phyloP scores from a whole-genome alignment of 2,329 filamentous ascomycete genomes.

The Monosporascus sp. region DNA sequence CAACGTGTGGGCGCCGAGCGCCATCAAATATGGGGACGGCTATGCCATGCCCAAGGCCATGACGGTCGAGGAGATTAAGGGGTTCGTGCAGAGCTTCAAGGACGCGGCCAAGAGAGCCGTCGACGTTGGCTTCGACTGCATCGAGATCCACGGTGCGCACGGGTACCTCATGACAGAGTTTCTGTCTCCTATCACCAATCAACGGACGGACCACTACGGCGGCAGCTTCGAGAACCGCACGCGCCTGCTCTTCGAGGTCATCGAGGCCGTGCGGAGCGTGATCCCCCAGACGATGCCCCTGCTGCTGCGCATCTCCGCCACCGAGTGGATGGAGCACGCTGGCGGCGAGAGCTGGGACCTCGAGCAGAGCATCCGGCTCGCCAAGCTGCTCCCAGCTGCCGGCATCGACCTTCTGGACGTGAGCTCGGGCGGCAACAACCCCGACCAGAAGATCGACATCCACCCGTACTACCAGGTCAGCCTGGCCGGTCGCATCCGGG shows the following conservation, averaged over 20 bases:
- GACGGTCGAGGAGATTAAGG: slow-evolving; percentile 44
- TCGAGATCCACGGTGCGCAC: slow-evolving; percentile 43
- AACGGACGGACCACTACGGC: slow-evolving; percentile 51
- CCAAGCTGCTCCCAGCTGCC: slow-evolving; percentile 61
- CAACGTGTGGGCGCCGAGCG: slow-evolving; percentile 46
- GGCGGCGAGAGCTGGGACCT: slow-evolving; percentile 57
- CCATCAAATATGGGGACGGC: slow-evolving; percentile 54
- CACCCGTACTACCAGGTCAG: slow-evolving; percentile 69
- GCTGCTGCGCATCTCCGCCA: slow-evolving; percentile 55
- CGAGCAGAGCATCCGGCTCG: slow-evolving; percentile 62
- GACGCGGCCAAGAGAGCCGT: slow-evolving; percentile 52
- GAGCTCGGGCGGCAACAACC: slow-evolving; percentile 67
- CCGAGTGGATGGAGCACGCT: slow-evolving; percentile 55
- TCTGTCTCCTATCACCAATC: slow-evolving; percentile 36
- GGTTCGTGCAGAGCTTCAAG: slow-evolving; percentile 49
- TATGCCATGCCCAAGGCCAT: slow-evolving; percentile 49
- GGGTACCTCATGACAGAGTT: slow-evolving; percentile 44
- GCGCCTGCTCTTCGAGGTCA: slow-evolving; percentile 53
- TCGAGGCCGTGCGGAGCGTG: slow-evolving; percentile 43
- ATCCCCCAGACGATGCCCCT: slow-evolving; percentile 52
- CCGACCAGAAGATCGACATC: slow-evolving; percentile 52
- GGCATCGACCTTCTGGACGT: slow-evolving; percentile 84
- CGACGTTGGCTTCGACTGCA: slow-evolving; percentile 48
- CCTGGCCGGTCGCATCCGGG: slow-evolving; percentile 66
- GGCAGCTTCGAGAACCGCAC: slow-evolving; percentile 61